Conservation (phyloP, 352 stramenopile species). For the Globisporangium paroecandrum region DNA sequence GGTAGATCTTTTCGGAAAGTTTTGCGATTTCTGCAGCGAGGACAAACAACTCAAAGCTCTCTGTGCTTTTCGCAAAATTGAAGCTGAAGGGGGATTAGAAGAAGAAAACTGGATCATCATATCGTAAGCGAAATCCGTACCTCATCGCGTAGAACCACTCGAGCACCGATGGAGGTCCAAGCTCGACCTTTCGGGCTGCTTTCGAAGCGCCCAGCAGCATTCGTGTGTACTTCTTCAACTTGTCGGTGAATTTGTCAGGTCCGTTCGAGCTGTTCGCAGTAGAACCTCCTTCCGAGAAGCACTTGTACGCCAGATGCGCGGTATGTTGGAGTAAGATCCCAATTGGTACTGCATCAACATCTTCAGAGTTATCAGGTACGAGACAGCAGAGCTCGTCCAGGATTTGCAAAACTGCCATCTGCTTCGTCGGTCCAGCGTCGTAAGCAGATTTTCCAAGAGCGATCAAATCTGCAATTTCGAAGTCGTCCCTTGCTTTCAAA, state of each 20-base stretch:
- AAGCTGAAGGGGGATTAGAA: slow-evolving; percentile 39
- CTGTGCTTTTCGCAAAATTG: slow-evolving; percentile 58
- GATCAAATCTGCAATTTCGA: slow-evolving; percentile 59
- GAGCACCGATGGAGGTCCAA: slow-evolving; percentile 47
- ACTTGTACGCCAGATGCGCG: slow-evolving; percentile 53
- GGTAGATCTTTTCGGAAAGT: slow-evolving; percentile 36
- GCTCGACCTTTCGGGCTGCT: slow-evolving; percentile 1
- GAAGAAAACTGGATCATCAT: background rate
- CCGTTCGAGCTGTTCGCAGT: background rate
- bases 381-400: slow-evolving; percentile 51
- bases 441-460: slow-evolving; percentile 43
- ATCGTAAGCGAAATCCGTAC: slow-evolving; percentile 23
- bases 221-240: slow-evolving; percentile 40
- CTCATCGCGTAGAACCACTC: slow-evolving; percentile 81
- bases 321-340: slow-evolving; percentile 62
- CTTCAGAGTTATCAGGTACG: background rate
- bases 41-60: slow-evolving; percentile 48
- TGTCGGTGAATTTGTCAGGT: slow-evolving; percentile 24
- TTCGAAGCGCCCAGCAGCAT: slow-evolving; percentile 33
- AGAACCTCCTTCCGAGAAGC: slow-evolving; percentile 7
- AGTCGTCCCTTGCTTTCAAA: slow-evolving; percentile 54
- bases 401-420: slow-evolving; percentile 42
- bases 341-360: slow-evolving; percentile 21
- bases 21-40: slow-evolving; percentile 56
- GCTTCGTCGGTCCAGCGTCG: slow-evolving; percentile 21